These are phyloP conservation scores for Quercus bicolor DNA, from an alignment of 306 rosid species.

Conservation along the genomic window DNA sequence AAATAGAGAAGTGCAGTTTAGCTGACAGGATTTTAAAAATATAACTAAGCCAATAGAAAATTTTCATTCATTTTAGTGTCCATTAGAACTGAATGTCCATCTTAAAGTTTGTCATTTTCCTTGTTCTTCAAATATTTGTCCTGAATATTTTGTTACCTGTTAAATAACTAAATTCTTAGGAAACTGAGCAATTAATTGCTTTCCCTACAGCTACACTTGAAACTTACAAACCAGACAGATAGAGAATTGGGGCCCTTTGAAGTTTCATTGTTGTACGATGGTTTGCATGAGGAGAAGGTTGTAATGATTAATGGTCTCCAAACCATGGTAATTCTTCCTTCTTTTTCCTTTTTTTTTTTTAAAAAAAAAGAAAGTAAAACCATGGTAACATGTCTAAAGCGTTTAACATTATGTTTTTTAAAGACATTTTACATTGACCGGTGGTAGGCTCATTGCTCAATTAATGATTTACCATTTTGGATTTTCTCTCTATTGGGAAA, in stretches of 20 bases:
- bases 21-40: not conserved
- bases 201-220: slow-evolving; percentile 65
- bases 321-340: slow-evolving; percentile 52
- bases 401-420: slow-evolving; percentile 2
- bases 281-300: slow-evolving; percentile 48
- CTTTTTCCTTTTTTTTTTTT: too few relatives aligned
- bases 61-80: slow-evolving; percentile 16
- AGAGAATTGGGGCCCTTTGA: slow-evolving; percentile 85
- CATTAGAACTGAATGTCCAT: slow-evolving; percentile 17
- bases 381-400: not conserved
- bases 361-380: too few relatives aligned
- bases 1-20: slow-evolving; percentile 15
- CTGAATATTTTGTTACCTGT: not conserved
- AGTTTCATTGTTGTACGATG: slow-evolving; percentile 59
- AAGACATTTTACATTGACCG: not conserved
- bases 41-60: not conserved
- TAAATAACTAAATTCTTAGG: slow-evolving; percentile 10
- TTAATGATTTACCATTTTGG: slow-evolving; percentile 15
- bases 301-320: slow-evolving; percentile 84
- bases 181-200: slow-evolving; percentile 32
- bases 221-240: slow-evolving; percentile 67
- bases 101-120: slow-evolving; percentile 12
- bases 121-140: slow-evolving; percentile 14
- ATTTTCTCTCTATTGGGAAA: slow-evolving; percentile 22
- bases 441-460: slow-evolving; percentile 10